Percentiles rank a stretch among this genome's conserved stretches.
phyloP scores from a whole-genome alignment of 805 yeast species.

The Jamesozyma spencerorum region DNA sequence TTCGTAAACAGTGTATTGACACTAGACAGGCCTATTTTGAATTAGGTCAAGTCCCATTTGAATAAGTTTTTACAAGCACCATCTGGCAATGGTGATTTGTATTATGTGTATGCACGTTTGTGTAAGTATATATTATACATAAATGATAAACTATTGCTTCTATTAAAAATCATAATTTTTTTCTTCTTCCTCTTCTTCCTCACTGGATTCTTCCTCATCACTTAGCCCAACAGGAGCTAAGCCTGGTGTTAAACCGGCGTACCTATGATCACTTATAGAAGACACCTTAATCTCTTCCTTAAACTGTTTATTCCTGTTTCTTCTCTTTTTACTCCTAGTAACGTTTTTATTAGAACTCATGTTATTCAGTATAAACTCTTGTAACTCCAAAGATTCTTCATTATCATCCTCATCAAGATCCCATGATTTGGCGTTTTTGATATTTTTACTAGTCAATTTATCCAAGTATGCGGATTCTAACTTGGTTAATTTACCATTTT shows the following conservation, averaged over 20 bases:
- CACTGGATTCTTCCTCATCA: constrained; percentile 39
- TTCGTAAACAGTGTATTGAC: constrained; percentile 69
- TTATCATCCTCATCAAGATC: constrained; percentile 28
- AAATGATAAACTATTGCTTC: not conserved
- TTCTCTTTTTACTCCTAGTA: constrained; percentile 28
- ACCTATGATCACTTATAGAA: constrained; percentile 23
- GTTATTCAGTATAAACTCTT: constrained; percentile 36
- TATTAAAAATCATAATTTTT: not conserved
- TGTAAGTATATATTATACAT: not conserved
- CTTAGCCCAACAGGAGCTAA: constrained; percentile 70
- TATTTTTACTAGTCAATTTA: constrained; percentile 31
- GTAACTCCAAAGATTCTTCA: constrained; percentile 37
- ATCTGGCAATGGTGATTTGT: too few species aligned
- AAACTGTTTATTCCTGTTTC: constrained; percentile 24
- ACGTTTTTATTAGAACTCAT: constrained; percentile 32
- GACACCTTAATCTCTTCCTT: constrained; percentile 17
- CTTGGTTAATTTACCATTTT: constrained; percentile 24
- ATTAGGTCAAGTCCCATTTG: constrained; percentile 33
- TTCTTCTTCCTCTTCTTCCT: constrained; percentile 17
- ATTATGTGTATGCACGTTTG: not conserved
- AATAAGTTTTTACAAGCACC: too few species aligned
- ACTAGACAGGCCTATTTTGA: constrained; percentile 73
- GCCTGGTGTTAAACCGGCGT: constrained; percentile 72
- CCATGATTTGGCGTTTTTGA: constrained; percentile 35
- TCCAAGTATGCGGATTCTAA: constrained; percentile 31